phyloP scores from a whole-genome alignment of 768 basidiomycete species.

The Leccinellum rugosiceps region DNA sequence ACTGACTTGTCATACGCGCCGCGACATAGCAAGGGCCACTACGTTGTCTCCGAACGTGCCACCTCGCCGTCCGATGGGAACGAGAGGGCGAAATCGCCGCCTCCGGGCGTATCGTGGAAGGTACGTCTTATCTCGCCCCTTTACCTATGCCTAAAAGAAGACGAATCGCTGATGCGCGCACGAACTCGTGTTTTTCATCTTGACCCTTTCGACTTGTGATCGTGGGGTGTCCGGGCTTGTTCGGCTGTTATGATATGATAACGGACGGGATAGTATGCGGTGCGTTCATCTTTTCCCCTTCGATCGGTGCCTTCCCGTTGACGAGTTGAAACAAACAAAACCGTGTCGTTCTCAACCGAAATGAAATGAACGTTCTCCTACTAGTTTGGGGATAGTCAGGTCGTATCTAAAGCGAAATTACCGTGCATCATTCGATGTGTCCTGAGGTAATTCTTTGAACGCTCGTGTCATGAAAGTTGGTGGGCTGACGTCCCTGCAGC shows the following conservation, averaged over 20 bases:
- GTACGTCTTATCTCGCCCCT: slow-evolving; percentile 40
- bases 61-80: slow-evolving; percentile 28
- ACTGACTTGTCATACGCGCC: background rate
- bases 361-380: slow-evolving; percentile 6
- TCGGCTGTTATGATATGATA: background rate
- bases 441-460: slow-evolving; percentile 50
- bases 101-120: slow-evolving; percentile 67
- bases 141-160: slow-evolving; percentile 13
- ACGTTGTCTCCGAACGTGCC: slow-evolving; percentile 65
- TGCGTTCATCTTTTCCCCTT: slow-evolving; percentile 34
- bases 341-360: slow-evolving; percentile 1
- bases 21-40: slow-evolving; percentile 59
- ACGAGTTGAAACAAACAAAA: background rate
- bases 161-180: slow-evolving; percentile 13
- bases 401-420: slow-evolving; percentile 63
- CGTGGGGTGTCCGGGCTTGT: background rate
- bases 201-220: background rate
- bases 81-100: slow-evolving; percentile 58
- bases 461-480: slow-evolving; percentile 1
- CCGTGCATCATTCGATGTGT: slow-evolving; percentile 69
- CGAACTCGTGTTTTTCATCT: background rate
- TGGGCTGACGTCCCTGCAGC: slow-evolving; percentile 34
- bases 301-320: background rate
- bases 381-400: slow-evolving; percentile 78
- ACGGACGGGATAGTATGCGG: slow-evolving; percentile 52